Evolutionary conservation across 345 rosid species (phyloP), one percentile per base, ranked within the genome.

Genomic region (Salix exigua): DNA sequence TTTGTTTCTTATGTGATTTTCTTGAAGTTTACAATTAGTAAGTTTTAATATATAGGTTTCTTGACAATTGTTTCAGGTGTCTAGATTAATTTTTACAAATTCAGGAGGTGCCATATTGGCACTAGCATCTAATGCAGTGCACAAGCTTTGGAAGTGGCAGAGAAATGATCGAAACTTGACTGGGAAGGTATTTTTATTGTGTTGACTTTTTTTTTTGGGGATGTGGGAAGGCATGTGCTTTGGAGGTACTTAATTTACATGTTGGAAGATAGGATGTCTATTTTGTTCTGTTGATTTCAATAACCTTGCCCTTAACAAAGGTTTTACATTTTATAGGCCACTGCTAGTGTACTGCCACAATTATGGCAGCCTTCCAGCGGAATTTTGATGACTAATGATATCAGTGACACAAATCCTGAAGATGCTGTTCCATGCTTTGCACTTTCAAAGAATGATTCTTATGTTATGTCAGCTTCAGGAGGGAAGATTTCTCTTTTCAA

Each of bases 111-210:
- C 96, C 55, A 83, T 92, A 69, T 84, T 92, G 85, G 98, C 94
- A 53, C 88, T 94, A 82, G 87, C 92, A 50, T 89, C 94, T 75
- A 94, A 91, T 85, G 98, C 97, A 18, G 91, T 88, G 23, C 97
- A 91, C 82, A 90, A 89, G 87, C 88, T 91, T 61, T 91, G 98
- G 97, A 90, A 94, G 80, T 94, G 98, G 98, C 90, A 81, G 75
- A 81, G 81, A 80, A 89, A 79, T 83, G 95, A 90, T 31, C 81
- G 86, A 12, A 88, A 88, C 77, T 9, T 19, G 58, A 73, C 76
- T 25, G 87, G 79, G 62, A 88, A 87, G 94, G 97, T 91, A 80
- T 50, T 33, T 3, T 35, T 28, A 21, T 60, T 12, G 4, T 51
- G 7, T 1, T 2, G 5, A 46, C 30, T 46, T 51, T 19, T 48